Percentiles rank a stretch among this genome's conserved stretches.
Conservation (phyloP, 495 filamentous ascomycete genomes). For the Cetradonia linearis region DNA sequence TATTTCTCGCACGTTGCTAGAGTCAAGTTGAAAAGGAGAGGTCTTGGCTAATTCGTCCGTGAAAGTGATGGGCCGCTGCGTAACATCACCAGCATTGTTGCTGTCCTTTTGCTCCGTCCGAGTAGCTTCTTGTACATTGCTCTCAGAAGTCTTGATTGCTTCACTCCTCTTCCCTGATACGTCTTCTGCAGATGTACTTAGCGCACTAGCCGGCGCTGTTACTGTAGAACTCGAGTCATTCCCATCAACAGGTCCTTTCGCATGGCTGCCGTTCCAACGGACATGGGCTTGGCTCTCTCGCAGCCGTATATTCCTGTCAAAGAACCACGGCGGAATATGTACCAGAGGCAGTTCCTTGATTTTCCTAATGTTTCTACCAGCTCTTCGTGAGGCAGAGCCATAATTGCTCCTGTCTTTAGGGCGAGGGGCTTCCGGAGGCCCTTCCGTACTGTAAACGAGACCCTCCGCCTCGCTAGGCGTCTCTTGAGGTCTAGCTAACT, state of each 20-base stretch:
- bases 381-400: conserved; percentile 26
- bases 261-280: background rate
- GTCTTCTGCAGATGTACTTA: background rate
- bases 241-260: background rate
- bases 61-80: background rate
- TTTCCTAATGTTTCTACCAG: conserved; percentile 25
- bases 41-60: background rate
- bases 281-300: conserved; percentile 14
- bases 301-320: conserved; percentile 30
- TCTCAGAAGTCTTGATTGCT: background rate
- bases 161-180: background rate
- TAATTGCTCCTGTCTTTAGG: conserved; percentile 24
- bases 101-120: background rate
- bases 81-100: background rate
- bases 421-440: conserved; percentile 13
- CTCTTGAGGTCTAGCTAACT: conserved; percentile 3
- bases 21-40: background rate
- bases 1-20: conserved; percentile 20
- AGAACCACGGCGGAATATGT: conserved; percentile 35
- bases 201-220: background rate
- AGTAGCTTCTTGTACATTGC: background rate
- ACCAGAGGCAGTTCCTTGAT: conserved; percentile 20
- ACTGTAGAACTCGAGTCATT: background rate
- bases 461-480: background rate
- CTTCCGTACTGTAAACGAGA: conserved; percentile 7